Evolutionary conservation across 352 stramenopile species (phyloP), one percentile per base, ranked within the genome.

Genomic region (Aphanomyces euteiches): DNA sequence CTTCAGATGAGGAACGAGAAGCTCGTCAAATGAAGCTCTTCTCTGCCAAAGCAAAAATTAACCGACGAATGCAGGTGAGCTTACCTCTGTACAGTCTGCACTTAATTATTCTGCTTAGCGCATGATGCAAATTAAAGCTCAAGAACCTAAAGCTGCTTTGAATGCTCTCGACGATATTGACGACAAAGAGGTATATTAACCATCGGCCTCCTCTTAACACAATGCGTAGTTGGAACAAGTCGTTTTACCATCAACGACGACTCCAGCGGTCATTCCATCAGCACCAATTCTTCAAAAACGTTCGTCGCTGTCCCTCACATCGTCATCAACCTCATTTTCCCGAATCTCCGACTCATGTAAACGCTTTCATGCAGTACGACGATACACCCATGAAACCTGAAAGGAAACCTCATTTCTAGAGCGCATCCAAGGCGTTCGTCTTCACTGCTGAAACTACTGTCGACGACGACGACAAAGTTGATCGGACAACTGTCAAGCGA

Each of bases 1-100:
- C 84, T 43, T 92, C 84, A 2, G 87, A 94, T 39, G 87, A 92
- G 57, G 87, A 92, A 56, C 85, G 87, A 13, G 87, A 94, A 70
- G 78, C 78, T 3, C 85, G 90, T 48, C 85, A 94, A 70, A 94
- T 94, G 81, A 94, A 94, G 56, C 74, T 90, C 13, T 94, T 94
- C 58, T 92, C 83, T 0, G 87, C 92, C 66, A 79, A 83, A 17
- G 87, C 87, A 13, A 81, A 85, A 28, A 86, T 94, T 66, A 94
- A 94, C 57, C 84, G 87, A 37, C 84, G 87, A 28, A 92, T 94
- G 83, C 82, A 90, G 45, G 64, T 70, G 56, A n/a, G 56, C 39
- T 7, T 28, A 63, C 13, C 28, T 7, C 10, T 28, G 6, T 39
- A 12, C 39, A n/a, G 56, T 7, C 39, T 13, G 19, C 39, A 58